Evolutionary conservation across 2,329 filamentous ascomycete species (phyloP).

Genomic region (Leptographium lundbergii): DNA sequence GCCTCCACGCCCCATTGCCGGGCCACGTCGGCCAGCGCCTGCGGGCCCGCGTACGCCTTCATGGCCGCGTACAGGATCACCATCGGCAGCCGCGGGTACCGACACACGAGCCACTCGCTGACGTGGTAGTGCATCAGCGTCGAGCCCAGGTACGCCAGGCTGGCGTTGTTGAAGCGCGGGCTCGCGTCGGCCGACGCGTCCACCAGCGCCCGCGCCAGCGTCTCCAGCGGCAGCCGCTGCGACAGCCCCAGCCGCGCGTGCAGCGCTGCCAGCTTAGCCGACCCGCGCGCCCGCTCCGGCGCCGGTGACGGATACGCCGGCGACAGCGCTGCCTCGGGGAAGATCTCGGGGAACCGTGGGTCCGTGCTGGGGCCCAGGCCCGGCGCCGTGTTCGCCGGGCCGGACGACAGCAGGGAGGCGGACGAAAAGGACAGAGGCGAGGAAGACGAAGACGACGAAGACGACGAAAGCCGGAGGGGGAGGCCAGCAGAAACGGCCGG

Average conservation of each 20-base stretch:
- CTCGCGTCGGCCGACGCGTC: constrained; percentile 73
- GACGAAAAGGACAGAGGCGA: too few relatives aligned
- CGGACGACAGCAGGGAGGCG: background rate
- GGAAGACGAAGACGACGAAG: too few relatives aligned
- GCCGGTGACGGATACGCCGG: constrained; percentile 54
- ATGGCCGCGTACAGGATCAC: constrained; percentile 76
- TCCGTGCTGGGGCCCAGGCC: constrained; percentile 3
- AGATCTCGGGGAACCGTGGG: constrained; percentile 12
- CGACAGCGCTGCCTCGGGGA: constrained; percentile 18
- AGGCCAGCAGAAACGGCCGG: background rate
- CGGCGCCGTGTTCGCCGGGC: background rate
- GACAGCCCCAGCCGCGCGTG: constrained; percentile 81
- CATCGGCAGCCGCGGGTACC: constrained; percentile 84
- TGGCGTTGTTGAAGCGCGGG: constrained; percentile 75
- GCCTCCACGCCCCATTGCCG: constrained; percentile 84
- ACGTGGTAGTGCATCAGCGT: constrained; percentile 82
- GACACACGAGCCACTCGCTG: constrained; percentile 75
- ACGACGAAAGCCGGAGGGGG: too few relatives aligned
- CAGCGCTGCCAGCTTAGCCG: constrained; percentile 83
- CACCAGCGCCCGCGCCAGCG: constrained; percentile 74
- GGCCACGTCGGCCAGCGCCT: constrained; percentile 60
- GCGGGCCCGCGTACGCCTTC: constrained; percentile 68
- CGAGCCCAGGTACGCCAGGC: constrained; percentile 67
- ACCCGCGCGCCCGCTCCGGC: constrained; percentile 51
- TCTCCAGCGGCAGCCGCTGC: constrained; percentile 69